Base-by-base conservation (phyloP, 179 eudicot genomes). In the Vitellaria paradoxa region DNA sequence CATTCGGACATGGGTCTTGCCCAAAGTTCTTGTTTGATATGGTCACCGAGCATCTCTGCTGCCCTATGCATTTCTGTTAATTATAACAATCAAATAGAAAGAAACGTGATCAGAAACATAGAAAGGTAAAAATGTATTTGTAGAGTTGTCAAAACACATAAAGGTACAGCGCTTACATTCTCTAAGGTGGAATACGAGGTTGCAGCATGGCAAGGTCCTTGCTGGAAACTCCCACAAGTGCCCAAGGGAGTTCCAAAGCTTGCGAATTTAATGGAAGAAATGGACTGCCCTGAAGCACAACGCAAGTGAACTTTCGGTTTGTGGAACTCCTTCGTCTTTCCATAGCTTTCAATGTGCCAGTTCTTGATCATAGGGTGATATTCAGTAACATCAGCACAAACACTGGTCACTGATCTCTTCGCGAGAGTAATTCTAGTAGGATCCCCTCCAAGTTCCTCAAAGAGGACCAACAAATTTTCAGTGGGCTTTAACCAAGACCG, bases 371-470 rank as follows among this genome's bases (percentile, higher is more conserved):
- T 88, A 4, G 96, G 94, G 81, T 96, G 99, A 85, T 87, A 89
- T 62, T 96, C 99, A 6, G 92, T 72, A 11, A 96, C 88, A 74
- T 90, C 90, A 0, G 96, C 91, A 79, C 99, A 96, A 20, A 96
- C 91, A 12, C 85, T 78, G 70, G 83, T 80, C 77, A 91, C 81
- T 63, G 94, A 84, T 87, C 99, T 88, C 82, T 92, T 96, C 70
- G 80, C 88, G 0, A 96, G 87, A 46, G 87, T 65, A 70, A 96
- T 89, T 73, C 80, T 88, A 55, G 89, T 86, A 52, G 98, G 99
- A 78, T 96, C 91, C 37, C 98, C 99, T 26, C 99, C 98, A 46
- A 90, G 91, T 79, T 96, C 99, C 85, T 96, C 98, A 66, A 96
- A 94, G 59, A 96, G 86, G n/a, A 96, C 97, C 61, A 96, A 56